These are phyloP conservation scores for Carex cristatella DNA, from an alignment of 176 grass and related monocot species.

Conservation along the genomic window DNA sequence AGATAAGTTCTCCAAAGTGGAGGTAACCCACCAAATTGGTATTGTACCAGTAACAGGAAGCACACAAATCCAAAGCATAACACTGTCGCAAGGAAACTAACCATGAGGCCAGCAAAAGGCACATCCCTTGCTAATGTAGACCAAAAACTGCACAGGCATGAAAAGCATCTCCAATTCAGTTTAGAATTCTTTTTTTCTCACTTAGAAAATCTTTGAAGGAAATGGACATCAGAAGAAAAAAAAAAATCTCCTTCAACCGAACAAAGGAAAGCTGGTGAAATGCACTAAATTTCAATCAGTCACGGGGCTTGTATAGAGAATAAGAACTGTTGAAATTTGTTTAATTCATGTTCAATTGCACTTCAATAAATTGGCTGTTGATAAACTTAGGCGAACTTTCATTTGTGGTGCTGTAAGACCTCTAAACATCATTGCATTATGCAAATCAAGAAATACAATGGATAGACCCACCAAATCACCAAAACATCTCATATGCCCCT, in stretches of 20 bases:
- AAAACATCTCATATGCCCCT: not conserved
- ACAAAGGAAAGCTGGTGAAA: not conserved
- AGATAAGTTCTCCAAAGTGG: slow-evolving; percentile 1
- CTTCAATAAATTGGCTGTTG: not conserved
- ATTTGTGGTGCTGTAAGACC: not conserved
- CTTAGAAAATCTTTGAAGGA: not conserved
- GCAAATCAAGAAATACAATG: not conserved
- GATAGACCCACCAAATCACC: not conserved
- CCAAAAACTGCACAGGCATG: slow-evolving; percentile 56
- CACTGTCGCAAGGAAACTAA: slow-evolving; percentile 24
- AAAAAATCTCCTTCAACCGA: slow-evolving; percentile 13
- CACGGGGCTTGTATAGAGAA: not conserved
- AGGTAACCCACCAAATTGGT: not conserved
- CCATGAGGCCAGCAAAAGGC: slow-evolving; percentile 95
- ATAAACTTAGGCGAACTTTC: not conserved
- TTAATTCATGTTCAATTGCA: not conserved
- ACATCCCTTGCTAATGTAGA: slow-evolving; percentile 98
- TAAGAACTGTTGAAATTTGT: not conserved
- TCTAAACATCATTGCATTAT: not conserved
- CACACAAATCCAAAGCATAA: slow-evolving; percentile 14
- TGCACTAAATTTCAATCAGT: no score
- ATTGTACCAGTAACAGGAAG: not conserved
- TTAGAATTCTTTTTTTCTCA: not conserved
- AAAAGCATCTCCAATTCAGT: not conserved
- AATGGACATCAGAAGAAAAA: slow-evolving; percentile 6